Base-by-base conservation (phyloP, 2,329 filamentous ascomycete genomes). In the Colletotrichum plurivorum region DNA sequence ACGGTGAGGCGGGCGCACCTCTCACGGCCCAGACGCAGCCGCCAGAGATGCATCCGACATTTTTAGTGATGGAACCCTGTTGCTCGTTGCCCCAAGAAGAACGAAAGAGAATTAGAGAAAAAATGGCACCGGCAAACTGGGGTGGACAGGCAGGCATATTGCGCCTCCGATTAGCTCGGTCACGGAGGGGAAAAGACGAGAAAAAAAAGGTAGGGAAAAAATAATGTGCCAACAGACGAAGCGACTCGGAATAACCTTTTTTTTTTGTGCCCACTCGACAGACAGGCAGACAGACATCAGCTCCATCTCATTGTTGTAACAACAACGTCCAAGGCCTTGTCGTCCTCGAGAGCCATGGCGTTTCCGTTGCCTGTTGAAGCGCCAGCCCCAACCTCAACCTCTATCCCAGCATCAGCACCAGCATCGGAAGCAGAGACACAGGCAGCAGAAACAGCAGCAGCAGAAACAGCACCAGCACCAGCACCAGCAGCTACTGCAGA, bases 1-100 rank as follows among this genome's bases (percentile, higher is more conserved):
- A 36, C 31, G 31, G 31, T 36, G 31, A 36, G 31, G 31, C 31
- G 31, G 31, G 10, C 31, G 31, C 31, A 36, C 31, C 31, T 36
- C 31, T 36, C 43, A 46, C 15, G 43, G 43, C 43, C 8, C 43
- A 46, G 13, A n/a, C 46, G 46, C 55, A 57, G 39, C 48, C 45
- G 56, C 56, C 43, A 49, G 43, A 58, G 22, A 41, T 41, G 27
- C 56, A 18, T 58, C 25, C 43, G 25, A 43, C 41, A 18, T 15
- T 31, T 58, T 58, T 49, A 60, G 57, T 52, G 58, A 61, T 53
- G 58, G 58, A 61, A 61, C 58, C 58, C 58, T 61, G 27, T 51
- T n/a, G 58, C 48, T 36, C 31, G 31, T 36, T 12, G 31, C 48
- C 48, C 48, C 22, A 15, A 52, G 31, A 36, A 10, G 8, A 36